These are phyloP conservation scores for Microsporum audouinii DNA, from an alignment of 2,329 filamentous ascomycete species.

Conservation along the genomic window DNA sequence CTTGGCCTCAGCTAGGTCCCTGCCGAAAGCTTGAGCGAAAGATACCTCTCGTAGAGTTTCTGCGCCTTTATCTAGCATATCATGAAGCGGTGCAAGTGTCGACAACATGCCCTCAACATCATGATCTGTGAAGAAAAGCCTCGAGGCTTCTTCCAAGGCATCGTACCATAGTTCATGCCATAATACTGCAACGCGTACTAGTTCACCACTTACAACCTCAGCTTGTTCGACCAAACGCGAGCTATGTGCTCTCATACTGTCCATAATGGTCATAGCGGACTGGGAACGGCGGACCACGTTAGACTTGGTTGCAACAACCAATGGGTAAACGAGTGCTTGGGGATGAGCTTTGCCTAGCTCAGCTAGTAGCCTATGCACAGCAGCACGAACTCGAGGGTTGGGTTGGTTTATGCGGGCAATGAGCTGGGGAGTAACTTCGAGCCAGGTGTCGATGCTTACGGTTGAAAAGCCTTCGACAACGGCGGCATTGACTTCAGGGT, in stretches of 20 bases:
- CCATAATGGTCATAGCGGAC: constrained; percentile 89
- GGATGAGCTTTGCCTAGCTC: constrained; percentile 92
- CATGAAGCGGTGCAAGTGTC: constrained; percentile 79
- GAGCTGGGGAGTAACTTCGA: constrained; percentile 93
- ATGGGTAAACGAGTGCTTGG: constrained; percentile 88
- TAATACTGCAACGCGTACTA: constrained; percentile 90
- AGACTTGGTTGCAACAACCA: constrained; percentile 97
- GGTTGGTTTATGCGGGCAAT: constrained; percentile 97
- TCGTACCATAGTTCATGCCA: constrained; percentile 99
- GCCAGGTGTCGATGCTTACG: constrained; percentile 95
- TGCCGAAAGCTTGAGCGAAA: constrained; percentile 92
- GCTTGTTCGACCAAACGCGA: constrained; percentile 87
- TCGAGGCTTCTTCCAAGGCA: constrained; percentile 87
- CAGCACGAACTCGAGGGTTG: constrained; percentile 73
- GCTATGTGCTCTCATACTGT: constrained; percentile 93
- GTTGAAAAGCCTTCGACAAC: constrained; percentile 84
- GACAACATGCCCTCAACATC: constrained; percentile 97
- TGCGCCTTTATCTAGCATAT: constrained; percentile 78
- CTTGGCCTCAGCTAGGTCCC: constrained; percentile 85
- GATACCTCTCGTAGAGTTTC: constrained; percentile 93
- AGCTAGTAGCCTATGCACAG: constrained; percentile 81
- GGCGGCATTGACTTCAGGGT: constrained; percentile 73
- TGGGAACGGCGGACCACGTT: constrained; percentile 72
- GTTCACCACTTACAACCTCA: constrained; percentile 85
- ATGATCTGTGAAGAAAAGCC: constrained; percentile 92